phyloP scores from a whole-genome alignment of 139 green algal species.

The Pleodorina starrii region DNA sequence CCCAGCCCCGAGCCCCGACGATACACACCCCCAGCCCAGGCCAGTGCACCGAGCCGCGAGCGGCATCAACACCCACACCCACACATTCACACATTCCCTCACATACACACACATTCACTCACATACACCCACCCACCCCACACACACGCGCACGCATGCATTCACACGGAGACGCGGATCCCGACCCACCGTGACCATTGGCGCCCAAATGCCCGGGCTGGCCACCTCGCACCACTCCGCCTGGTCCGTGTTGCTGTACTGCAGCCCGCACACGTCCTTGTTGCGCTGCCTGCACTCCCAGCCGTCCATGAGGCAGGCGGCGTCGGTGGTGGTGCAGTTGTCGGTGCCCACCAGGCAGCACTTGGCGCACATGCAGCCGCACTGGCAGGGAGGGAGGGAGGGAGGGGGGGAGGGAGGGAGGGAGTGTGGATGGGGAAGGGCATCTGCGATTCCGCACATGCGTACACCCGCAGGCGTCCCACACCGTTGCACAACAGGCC shows the following conservation, averaged over 20 bases:
- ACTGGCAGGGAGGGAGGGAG: constrained; percentile 55
- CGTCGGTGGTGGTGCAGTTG: not conserved
- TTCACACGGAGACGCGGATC: not conserved
- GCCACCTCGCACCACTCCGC: constrained; percentile 64
- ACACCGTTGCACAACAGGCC: too few species aligned
- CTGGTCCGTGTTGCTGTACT: constrained; percentile 64
- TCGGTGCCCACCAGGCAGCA: constrained; percentile 65
- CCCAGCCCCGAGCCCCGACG: too few species aligned
- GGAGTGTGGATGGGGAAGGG: too few species aligned
- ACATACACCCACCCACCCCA: too few species aligned
- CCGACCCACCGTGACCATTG: not conserved
- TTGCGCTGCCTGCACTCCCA: constrained; percentile 59
- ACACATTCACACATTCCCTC: too few species aligned
- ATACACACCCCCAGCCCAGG: too few species aligned
- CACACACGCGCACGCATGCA: too few species aligned
- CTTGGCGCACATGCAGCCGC: constrained; percentile 75
- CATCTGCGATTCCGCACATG: too few species aligned
- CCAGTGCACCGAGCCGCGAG: too few species aligned
- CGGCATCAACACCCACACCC: too few species aligned
- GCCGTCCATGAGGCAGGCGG: not conserved
- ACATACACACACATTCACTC: too few species aligned
- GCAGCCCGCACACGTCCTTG: constrained; percentile 65
- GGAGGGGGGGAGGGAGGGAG: not conserved
- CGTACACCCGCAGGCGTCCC: too few species aligned
- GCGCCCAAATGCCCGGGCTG: constrained; percentile 6